phyloP scores from a whole-genome alignment of 768 basidiomycete genomes.

The Trametes elegans region DNA sequence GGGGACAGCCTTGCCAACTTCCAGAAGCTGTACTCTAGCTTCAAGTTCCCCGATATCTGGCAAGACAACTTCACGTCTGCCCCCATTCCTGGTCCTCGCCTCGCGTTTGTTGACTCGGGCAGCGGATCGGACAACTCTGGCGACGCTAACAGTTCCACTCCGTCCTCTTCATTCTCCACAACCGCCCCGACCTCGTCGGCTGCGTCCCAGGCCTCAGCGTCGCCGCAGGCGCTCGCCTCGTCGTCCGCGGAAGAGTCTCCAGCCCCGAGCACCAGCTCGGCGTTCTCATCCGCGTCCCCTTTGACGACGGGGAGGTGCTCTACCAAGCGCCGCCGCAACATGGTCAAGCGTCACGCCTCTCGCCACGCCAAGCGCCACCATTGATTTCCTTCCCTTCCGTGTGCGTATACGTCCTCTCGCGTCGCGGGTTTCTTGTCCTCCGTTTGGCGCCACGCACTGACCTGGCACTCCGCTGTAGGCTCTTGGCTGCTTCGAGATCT shows the following conservation, averaged over 20 bases:
- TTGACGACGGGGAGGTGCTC: constrained; percentile 18
- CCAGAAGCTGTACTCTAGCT: constrained; percentile 28
- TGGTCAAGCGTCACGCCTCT: constrained; percentile 22
- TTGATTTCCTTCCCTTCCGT: constrained; percentile 18
- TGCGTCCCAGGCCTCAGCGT: constrained; percentile 1
- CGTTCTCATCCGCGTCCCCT: constrained; percentile 14
- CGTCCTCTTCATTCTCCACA: constrained; percentile 5
- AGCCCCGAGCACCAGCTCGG: no score
- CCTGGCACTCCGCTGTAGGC: not conserved
- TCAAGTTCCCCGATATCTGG: constrained; percentile 30
- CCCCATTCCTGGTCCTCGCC: constrained; percentile 25
- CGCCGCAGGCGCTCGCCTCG: no score
- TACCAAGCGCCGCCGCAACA: constrained; percentile 20
- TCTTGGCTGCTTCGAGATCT: constrained; percentile 22
- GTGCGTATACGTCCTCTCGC: constrained; percentile 6
- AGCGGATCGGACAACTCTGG: constrained; percentile 12
- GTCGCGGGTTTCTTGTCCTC: not conserved
- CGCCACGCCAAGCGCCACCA: constrained; percentile 25
- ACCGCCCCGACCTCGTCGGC: not conserved
- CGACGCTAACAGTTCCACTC: constrained; percentile 3
- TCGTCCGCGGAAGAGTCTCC: no score
- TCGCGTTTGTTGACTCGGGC: constrained; percentile 16
- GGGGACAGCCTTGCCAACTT: constrained; percentile 23
- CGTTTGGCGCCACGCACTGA: not conserved
- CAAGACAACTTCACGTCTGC: constrained; percentile 22